phyloP scores from a whole-genome alignment of 805 yeast species.

The Nakazawaea pomicola region DNA sequence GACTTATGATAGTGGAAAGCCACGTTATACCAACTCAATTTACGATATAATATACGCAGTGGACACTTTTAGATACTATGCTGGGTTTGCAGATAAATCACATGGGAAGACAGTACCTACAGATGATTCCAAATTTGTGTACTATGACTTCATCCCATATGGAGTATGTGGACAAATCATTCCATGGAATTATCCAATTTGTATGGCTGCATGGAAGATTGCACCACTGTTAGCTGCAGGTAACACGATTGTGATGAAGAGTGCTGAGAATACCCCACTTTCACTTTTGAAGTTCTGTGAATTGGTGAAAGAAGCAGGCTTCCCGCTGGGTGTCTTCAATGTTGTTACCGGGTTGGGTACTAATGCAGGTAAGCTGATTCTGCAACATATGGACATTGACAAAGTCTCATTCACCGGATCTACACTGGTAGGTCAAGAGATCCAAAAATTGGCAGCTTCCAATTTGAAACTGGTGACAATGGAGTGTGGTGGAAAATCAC shows the following conservation, averaged over 20 bases:
- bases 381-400: slow-evolving; percentile 59
- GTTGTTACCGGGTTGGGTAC: slow-evolving; percentile 69
- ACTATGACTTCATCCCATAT: slow-evolving; percentile 27
- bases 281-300: slow-evolving; percentile 63
- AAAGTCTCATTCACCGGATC: slow-evolving; percentile 83
- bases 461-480: slow-evolving; percentile 54
- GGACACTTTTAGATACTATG: slow-evolving; percentile 56
- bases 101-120: slow-evolving; percentile 62
- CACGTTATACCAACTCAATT: slow-evolving; percentile 44
- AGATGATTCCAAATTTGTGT: slow-evolving; percentile 48
- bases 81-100: slow-evolving; percentile 73
- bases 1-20: slow-evolving; percentile 57
- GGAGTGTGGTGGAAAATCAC: slow-evolving; percentile 61
- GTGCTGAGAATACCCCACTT: slow-evolving; percentile 74
- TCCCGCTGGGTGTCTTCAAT: slow-evolving; percentile 75
- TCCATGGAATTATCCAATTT: slow-evolving; percentile 81
- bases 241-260: slow-evolving; percentile 64
- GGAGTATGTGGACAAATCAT: slow-evolving; percentile 80
- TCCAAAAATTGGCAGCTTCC: slow-evolving; percentile 61
- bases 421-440: slow-evolving; percentile 64
- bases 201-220: slow-evolving; percentile 75
- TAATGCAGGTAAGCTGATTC: slow-evolving; percentile 62
- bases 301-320: slow-evolving; percentile 59
- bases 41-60: slow-evolving; percentile 57
- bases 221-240: slow-evolving; percentile 77